Percentiles rank a stretch among this genome's conserved stretches.
phyloP scores from a whole-genome alignment of 1,284 basidiomycete species.

The Trichosporon asahii region DNA sequence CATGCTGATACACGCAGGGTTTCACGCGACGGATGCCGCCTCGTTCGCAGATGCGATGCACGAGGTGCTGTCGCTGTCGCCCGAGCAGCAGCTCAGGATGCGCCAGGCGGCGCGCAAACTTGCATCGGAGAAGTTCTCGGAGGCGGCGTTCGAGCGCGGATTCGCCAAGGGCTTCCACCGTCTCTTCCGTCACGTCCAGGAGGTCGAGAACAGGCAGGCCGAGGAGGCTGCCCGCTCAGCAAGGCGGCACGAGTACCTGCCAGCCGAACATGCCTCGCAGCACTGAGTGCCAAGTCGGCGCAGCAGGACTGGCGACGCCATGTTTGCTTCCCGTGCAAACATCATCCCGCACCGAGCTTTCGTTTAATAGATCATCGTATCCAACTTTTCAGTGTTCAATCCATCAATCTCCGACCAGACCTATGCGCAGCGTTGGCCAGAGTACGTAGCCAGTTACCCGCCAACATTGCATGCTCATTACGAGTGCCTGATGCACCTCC shows the following conservation, averaged over 20 bases:
- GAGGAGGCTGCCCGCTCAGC: not conserved
- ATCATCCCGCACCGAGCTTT: not conserved
- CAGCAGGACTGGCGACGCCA: not conserved
- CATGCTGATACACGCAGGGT: slow-evolving; percentile 58
- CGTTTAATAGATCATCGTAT: not conserved
- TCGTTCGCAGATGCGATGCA: slow-evolving; percentile 71
- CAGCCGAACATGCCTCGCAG: not conserved
- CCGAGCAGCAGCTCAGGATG: slow-evolving; percentile 61
- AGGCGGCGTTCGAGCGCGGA: slow-evolving; percentile 68
- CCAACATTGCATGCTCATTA: not conserved
- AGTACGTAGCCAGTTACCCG: no score
- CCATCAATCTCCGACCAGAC: no score
- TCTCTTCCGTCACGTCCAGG: not conserved
- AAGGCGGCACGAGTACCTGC: not conserved
- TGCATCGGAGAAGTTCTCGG: slow-evolving; percentile 70
- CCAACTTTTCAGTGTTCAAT: not conserved
- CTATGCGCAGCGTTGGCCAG: no score
- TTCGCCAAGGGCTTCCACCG: slow-evolving; percentile 56
- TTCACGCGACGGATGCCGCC: slow-evolving; percentile 68
- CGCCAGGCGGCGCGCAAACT: slow-evolving; percentile 65
- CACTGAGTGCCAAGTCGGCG: not conserved
- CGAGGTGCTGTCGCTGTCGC: slow-evolving; percentile 61
- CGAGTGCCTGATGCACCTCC: not conserved
- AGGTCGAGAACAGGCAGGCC: not conserved
- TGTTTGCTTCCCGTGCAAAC: not conserved